A percentile compares a stretch with the other conserved stretches of the same genome.
These are phyloP conservation scores for Leishmania turanica DNA, from an alignment of 208 protist species.

Conservation along the genomic window DNA sequence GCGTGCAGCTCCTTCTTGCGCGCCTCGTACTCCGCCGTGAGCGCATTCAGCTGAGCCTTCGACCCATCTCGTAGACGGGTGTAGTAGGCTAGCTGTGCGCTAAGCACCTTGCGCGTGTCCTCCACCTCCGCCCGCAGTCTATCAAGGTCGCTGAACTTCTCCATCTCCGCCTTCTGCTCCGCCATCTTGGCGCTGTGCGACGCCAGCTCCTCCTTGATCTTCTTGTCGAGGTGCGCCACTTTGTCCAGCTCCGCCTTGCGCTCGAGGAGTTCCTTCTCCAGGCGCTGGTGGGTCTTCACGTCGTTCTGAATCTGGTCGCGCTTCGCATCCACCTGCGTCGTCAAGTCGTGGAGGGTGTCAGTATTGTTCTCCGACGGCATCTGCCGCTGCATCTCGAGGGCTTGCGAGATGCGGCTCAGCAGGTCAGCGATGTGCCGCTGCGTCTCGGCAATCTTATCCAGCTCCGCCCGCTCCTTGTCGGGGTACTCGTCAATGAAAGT, in stretches of 20 bases:
- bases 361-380: slow-evolving; percentile 70
- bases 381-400: slow-evolving; percentile 75
- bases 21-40: slow-evolving; percentile 58
- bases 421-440: slow-evolving; percentile 71
- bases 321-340: slow-evolving; percentile 79
- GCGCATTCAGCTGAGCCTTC: slow-evolving; percentile 68
- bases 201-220: slow-evolving; percentile 90
- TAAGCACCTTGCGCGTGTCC: slow-evolving; percentile 51
- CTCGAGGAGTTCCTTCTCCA: slow-evolving; percentile 90
- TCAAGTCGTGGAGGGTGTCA: slow-evolving; percentile 68
- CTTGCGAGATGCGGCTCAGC: slow-evolving; percentile 82
- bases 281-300: slow-evolving; percentile 80
- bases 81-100: slow-evolving; percentile 57
- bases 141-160: slow-evolving; percentile 80
- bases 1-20: slow-evolving; percentile 53
- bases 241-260: slow-evolving; percentile 90
- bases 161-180: slow-evolving; percentile 82
- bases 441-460: slow-evolving; percentile 53
- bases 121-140: slow-evolving; percentile 68
- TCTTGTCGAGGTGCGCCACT: slow-evolving; percentile 83
- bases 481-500: slow-evolving; percentile 89
- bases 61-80: slow-evolving; percentile 70
- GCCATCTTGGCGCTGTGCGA: slow-evolving; percentile 75
- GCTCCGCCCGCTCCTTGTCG: slow-evolving; percentile 69
- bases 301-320: slow-evolving; percentile 82